Conservation (phyloP, 345 rosid genomes). For the Xanthoceras sorbifolium region DNA sequence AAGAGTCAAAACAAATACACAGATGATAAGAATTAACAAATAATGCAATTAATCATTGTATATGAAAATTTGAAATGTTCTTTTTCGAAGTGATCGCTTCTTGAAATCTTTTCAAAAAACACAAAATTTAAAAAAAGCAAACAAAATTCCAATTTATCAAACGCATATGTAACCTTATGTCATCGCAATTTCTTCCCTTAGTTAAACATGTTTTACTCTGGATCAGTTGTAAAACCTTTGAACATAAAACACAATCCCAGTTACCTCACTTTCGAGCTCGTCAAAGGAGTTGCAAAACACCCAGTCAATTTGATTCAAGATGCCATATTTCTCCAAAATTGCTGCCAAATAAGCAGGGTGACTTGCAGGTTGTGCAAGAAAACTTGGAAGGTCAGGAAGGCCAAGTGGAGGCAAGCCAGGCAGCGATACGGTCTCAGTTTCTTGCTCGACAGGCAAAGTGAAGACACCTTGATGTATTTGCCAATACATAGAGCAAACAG, state of each 20-base stretch:
- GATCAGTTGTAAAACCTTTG: not conserved
- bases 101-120: not conserved
- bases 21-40: not conserved
- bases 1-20: conserved; percentile 13
- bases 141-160: not conserved
- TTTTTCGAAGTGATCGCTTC: not conserved
- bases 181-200: not conserved
- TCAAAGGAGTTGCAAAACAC: conserved; percentile 49
- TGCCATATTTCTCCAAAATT: conserved; percentile 30
- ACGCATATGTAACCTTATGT: not conserved
- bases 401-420: conserved; percentile 48
- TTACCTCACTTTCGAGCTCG: conserved; percentile 53
- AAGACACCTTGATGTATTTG: conserved; percentile 30
- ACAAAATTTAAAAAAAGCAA: not conserved
- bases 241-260: not conserved
- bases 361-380: conserved; percentile 33
- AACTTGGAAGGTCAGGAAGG: conserved; percentile 37
- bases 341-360: conserved; percentile 42
- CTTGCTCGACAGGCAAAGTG: conserved; percentile 33
- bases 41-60: not conserved
- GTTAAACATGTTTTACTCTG: not conserved
- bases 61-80: not conserved
- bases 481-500: conserved; percentile 48
- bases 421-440: conserved; percentile 23
- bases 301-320: conserved; percentile 36